Base-by-base conservation (phyloP, 768 basidiomycete species). In the Lactarius sanguifluus region DNA sequence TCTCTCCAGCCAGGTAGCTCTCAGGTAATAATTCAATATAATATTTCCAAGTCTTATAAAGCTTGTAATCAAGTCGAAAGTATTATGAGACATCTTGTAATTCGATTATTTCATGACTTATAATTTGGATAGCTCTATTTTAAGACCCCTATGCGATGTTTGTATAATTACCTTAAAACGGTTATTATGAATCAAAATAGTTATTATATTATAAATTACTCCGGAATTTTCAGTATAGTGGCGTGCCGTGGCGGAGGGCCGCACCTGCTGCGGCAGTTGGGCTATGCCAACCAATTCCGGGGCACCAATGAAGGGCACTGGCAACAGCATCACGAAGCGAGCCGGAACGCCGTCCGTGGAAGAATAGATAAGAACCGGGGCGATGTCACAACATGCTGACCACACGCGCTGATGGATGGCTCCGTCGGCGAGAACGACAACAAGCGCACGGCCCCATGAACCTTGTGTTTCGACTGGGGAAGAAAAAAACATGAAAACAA, bases 361-460 rank as follows among this genome's bases (percentile, higher is more conserved):
- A 68, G 68, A 47, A 67, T 54, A 43, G 68, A 67, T 67, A 63
- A 69, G 65, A 59, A 41, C 57, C 68, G 65, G 57, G 58, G 68
- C 68, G 68, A 69, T 67, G 65, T 68, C 68, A 67, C 65, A 67
- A 62, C 68, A 58, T 38, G 68, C 65, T 69, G 68, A 59, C 60
- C 64, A 62, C 68, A 69, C 68, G 68, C 65, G 36, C 36, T 67
- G 68, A 59, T 69, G 68, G 36, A 63, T 69, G 61, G 65, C 68
- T 38, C 54, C 41, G 68, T 63, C 68, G 68, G 65, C 65, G 68
- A 62, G 68, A 58, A 61, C 68, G 65, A 69, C 68, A 69, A 66
- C 68, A 69, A 59, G 68, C 68, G 64, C 68, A 69, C 64, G 60
- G 67, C 18, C 18, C 47, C 61, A 59, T 66, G 52, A 69, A 69